Conservation (phyloP, 108 stramenopile genomes). For the Epithemia pelagica region DNA sequence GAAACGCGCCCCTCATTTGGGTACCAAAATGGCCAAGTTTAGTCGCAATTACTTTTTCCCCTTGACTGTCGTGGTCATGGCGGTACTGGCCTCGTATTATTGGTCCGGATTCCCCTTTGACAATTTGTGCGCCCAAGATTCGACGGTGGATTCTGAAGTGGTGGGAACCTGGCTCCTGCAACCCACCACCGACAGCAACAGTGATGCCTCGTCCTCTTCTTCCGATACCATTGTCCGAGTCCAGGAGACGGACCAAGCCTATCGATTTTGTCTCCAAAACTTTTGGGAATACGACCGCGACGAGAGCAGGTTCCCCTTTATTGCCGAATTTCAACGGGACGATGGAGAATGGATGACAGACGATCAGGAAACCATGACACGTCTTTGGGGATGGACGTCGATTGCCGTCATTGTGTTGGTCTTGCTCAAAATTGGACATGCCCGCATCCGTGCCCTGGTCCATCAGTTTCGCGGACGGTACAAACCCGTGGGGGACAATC, state of each 20-base stretch:
- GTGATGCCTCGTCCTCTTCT: no score
- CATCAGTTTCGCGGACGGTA: constrained; percentile 13
- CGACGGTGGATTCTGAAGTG: constrained; percentile 6
- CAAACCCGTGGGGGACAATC: constrained; percentile 29
- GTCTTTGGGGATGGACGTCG: constrained; percentile 54
- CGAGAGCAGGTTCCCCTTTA: constrained; percentile 35
- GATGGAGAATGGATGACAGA: constrained; percentile 65
- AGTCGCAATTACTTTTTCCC: constrained; percentile 67
- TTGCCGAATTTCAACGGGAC: constrained; percentile 34
- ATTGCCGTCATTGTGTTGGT: constrained; percentile 20
- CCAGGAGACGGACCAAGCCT: background rate
- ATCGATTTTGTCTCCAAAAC: constrained; percentile 28
- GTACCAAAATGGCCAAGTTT: constrained; percentile 58
- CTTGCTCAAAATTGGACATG: constrained; percentile 15
- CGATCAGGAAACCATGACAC: constrained; percentile 54
- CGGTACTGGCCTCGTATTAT: constrained; percentile 61
- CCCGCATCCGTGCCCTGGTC: constrained; percentile 8
- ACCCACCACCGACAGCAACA: no score
- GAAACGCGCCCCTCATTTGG: constrained; percentile 62
- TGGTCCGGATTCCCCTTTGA: constrained; percentile 83
- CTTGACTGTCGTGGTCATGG: constrained; percentile 52
- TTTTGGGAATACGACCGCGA: constrained; percentile 10
- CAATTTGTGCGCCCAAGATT: constrained; percentile 49
- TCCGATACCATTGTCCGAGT: background rate
- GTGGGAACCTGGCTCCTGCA: constrained; percentile 7